phyloP scores from a whole-genome alignment of 768 basidiomycete genomes.

The Russula vinacea region DNA sequence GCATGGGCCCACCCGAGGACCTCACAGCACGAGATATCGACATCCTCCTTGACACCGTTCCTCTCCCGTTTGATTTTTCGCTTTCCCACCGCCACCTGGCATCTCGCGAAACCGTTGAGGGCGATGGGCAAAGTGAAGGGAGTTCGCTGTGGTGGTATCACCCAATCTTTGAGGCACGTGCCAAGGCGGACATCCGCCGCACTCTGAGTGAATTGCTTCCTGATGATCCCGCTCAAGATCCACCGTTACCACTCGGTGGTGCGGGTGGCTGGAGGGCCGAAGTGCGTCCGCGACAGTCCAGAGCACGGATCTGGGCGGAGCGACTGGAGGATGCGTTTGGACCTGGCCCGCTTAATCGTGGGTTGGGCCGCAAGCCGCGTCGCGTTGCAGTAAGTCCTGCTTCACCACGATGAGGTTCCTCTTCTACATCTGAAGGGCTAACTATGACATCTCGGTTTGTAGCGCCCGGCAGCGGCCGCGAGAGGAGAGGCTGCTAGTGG shows the following conservation, averaged over 20 bases:
- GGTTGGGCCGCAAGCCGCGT: constrained; percentile 26
- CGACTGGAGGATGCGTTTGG: constrained; percentile 26
- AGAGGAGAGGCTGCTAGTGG: background rate
- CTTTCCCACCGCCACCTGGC: background rate
- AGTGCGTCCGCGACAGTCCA: constrained; percentile 15
- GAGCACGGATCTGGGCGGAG: constrained; percentile 21
- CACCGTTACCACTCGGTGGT: background rate
- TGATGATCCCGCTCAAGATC: constrained; percentile 11
- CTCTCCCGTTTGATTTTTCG: constrained; percentile 12
- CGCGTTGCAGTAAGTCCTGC: constrained; percentile 13
- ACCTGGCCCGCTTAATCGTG: constrained; percentile 24
- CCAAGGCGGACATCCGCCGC: constrained; percentile 24
- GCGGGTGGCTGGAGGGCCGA: constrained; percentile 10
- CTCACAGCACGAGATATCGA: constrained; percentile 12
- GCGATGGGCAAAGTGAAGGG: background rate
- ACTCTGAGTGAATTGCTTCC: constrained; percentile 18
- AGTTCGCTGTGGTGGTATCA: constrained; percentile 19
- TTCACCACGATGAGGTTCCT: background rate
- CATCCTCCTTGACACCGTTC: constrained; percentile 12
- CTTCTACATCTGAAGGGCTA: background rate
- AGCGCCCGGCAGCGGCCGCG: constrained; percentile 13
- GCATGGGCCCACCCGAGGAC: background rate
- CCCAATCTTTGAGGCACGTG: constrained; percentile 20
- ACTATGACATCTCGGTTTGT: background rate
- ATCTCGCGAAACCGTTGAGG: background rate